Evolutionary conservation across 1,284 basidiomycete species (phyloP).

Genomic region (Wolfiporia cocos): DNA sequence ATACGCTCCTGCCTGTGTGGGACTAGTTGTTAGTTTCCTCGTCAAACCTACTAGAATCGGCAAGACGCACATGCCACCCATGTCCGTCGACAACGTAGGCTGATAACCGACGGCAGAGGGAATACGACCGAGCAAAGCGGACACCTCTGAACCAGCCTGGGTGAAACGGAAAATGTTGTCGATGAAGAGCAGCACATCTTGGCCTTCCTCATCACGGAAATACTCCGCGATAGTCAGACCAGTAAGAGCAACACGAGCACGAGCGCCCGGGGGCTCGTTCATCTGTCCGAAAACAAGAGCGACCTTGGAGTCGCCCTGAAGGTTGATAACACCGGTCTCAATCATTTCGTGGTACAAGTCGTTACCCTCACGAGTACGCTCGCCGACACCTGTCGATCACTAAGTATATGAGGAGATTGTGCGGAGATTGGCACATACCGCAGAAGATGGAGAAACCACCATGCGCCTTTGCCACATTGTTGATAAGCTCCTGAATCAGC

Average conservation of each 20-base stretch:
- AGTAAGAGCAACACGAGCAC: slow-evolving; percentile 99
- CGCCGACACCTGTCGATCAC: slow-evolving; percentile 77
- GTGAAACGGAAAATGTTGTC: slow-evolving; percentile 99
- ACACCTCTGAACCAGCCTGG: slow-evolving; percentile 99
- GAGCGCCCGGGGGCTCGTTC: slow-evolving; percentile 99
- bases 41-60: slow-evolving; percentile 2
- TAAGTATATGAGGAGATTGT: slow-evolving; percentile 2
- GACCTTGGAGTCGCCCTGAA: slow-evolving; percentile 98
- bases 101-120: slow-evolving; percentile 99
- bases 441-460: slow-evolving; percentile 99
- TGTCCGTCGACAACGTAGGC: slow-evolving; percentile 98
- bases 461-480: slow-evolving; percentile 99
- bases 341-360: slow-evolving; percentile 99
- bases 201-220: slow-evolving; percentile 99
- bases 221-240: slow-evolving; percentile 99
- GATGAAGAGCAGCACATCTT: slow-evolving; percentile 99
- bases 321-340: slow-evolving; percentile 99
- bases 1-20: slow-evolving; percentile 89
- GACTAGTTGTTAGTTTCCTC: too few species aligned
- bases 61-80: slow-evolving; percentile 90
- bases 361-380: slow-evolving; percentile 99
- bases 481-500: slow-evolving; percentile 98
- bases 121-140: slow-evolving; percentile 98
- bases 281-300: slow-evolving; percentile 99
- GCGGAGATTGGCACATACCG: slow-evolving; percentile 45